Percentiles rank a stretch among this genome's conserved stretches.
phyloP scores from a whole-genome alignment of 768 basidiomycete genomes.

The Myochromella boudieri region DNA sequence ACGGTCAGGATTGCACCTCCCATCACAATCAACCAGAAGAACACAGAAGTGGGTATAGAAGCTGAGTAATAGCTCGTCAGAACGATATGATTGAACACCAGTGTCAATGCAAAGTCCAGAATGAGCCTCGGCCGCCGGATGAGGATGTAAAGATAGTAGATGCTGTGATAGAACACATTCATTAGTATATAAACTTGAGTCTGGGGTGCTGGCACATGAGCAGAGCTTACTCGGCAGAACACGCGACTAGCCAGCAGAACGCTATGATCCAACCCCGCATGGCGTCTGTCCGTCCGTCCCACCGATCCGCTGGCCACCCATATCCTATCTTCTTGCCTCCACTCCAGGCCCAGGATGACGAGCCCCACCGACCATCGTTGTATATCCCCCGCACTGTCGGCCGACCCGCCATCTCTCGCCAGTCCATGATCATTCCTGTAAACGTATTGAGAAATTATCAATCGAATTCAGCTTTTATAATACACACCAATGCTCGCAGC shows the following conservation, averaged over 20 bases:
- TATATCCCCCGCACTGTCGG: conserved; percentile 71
- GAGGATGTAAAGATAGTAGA: conserved; percentile 84
- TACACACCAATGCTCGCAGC: conserved; percentile 72
- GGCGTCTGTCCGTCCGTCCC: conserved; percentile 74
- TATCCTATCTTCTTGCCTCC: conserved; percentile 74
- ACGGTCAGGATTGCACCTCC: conserved; percentile 72
- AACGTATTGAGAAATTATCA: not conserved
- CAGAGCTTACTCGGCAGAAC: conserved; percentile 83
- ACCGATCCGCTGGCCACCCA: conserved; percentile 50
- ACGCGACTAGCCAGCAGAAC: conserved; percentile 81
- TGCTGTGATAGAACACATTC: conserved; percentile 29
- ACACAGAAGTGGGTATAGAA: conserved; percentile 81
- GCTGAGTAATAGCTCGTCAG: conserved; percentile 91
- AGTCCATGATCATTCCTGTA: conserved; percentile 92
- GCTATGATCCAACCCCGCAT: conserved; percentile 90
- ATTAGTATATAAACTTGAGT: not conserved
- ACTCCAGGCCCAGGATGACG: conserved; percentile 76
- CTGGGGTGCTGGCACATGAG: not conserved
- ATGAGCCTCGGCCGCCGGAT: conserved; percentile 91
- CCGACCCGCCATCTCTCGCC: conserved; percentile 91
- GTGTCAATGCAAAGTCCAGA: conserved; percentile 90
- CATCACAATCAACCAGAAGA: conserved; percentile 88
- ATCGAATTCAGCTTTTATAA: not conserved
- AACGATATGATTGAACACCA: conserved; percentile 89
- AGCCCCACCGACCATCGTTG: conserved; percentile 64